phyloP scores from a whole-genome alignment of 2,329 filamentous ascomycete species.

The Ilyonectria sp. region DNA sequence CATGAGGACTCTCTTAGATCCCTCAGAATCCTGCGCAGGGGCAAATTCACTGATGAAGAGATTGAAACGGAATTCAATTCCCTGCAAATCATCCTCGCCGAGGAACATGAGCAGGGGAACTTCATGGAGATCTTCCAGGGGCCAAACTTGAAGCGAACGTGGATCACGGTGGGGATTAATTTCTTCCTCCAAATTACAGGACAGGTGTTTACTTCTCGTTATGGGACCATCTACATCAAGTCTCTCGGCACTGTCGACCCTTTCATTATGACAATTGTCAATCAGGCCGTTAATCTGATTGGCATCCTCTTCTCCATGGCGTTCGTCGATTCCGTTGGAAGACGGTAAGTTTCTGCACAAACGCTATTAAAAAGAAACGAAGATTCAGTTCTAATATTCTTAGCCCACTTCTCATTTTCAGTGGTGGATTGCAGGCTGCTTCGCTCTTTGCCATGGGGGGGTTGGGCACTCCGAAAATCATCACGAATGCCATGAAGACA shows the following conservation, averaged over 20 bases:
- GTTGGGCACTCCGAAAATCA: too few relatives aligned
- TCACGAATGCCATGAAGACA: too few relatives aligned
- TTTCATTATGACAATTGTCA: conserved; percentile 46
- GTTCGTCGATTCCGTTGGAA: conserved; percentile 31
- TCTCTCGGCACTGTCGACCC: conserved; percentile 42
- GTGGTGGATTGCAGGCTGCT: too few relatives aligned
- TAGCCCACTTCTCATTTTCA: too few relatives aligned
- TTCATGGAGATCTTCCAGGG: conserved; percentile 34
- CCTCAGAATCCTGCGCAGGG: conserved; percentile 20
- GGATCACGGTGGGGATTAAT: conserved; percentile 33
- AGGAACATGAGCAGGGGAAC: neutral
- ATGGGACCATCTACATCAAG: conserved; percentile 34
- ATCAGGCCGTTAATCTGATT: conserved; percentile 33
- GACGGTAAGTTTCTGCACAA: conserved; percentile 23
- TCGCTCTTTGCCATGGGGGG: too few relatives aligned
- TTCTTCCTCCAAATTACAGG: conserved; percentile 42
- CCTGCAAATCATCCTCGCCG: neutral
- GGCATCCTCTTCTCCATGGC: conserved; percentile 4
- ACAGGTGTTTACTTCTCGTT: conserved; percentile 40
- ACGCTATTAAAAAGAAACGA: too few relatives aligned
- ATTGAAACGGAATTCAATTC: conserved; percentile 1
- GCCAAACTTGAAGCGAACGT: conserved; percentile 33
- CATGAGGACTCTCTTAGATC: conserved; percentile 20
- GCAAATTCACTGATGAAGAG: neutral
- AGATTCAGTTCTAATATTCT: too few relatives aligned